Conservation (phyloP, 768 basidiomycete species). For the Psilocybe subaeruginosa region DNA sequence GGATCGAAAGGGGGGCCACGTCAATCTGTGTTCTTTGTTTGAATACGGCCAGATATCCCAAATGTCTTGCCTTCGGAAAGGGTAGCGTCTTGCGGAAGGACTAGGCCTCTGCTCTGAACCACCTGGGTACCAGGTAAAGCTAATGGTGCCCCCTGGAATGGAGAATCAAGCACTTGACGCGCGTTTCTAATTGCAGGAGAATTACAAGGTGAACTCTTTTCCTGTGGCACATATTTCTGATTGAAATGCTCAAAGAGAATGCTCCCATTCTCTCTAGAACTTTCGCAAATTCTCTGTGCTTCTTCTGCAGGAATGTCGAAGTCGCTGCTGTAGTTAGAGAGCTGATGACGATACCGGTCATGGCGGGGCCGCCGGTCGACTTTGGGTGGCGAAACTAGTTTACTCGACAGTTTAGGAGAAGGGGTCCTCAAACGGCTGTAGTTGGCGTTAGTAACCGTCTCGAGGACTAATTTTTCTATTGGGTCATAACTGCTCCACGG, state of each 20-base stretch:
- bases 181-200: not conserved
- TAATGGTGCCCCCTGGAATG: not conserved
- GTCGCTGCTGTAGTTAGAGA: not conserved
- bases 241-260: not conserved
- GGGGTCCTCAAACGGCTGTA: conserved; percentile 1
- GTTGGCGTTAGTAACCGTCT: not conserved
- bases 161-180: not conserved
- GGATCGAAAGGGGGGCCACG: too few relatives aligned
- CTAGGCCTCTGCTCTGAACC: too few relatives aligned
- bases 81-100: too few relatives aligned
- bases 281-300: not conserved
- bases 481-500: too few relatives aligned
- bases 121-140: not conserved
- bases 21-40: too few relatives aligned
- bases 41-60: too few relatives aligned
- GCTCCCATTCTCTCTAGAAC: not conserved
- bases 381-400: not conserved
- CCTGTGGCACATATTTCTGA: not conserved
- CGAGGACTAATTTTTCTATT: not conserved
- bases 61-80: too few relatives aligned
- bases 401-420: not conserved
- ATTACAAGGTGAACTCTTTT: not conserved
- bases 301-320: not conserved
- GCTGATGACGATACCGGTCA: not conserved
- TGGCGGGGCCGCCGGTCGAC: not conserved